Conservation (phyloP, 2,329 filamentous ascomycete species). For the Fusarium nanum region DNA sequence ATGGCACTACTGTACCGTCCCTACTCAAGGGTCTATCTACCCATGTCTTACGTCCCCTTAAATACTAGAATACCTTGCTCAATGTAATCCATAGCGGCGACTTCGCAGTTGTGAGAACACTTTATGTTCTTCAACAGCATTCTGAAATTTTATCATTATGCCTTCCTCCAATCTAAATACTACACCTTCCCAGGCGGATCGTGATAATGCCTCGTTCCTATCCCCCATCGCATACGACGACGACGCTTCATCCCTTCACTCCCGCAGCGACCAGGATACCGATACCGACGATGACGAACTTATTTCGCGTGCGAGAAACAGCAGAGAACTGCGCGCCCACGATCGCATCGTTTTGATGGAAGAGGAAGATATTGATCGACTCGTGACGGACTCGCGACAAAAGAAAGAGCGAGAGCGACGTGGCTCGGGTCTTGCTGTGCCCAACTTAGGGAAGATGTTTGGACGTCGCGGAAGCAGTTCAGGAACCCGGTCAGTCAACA, state of each 20-base stretch:
- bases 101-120: conserved; percentile 22
- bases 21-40: neutral
- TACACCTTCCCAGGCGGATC: conserved; percentile 33
- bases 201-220: conserved; percentile 63
- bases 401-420: conserved; percentile 63
- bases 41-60: conserved; percentile 40
- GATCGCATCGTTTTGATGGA: conserved; percentile 79
- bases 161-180: conserved; percentile 41
- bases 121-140: conserved; percentile 36
- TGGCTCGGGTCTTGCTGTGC: conserved; percentile 62
- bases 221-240: conserved; percentile 74
- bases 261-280: conserved; percentile 77
- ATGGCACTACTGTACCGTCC: neutral
- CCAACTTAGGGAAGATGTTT: conserved; percentile 62
- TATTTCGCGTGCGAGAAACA: conserved; percentile 72
- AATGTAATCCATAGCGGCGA: conserved; percentile 15
- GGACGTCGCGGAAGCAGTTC: conserved; percentile 53
- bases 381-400: conserved; percentile 65
- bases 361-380: conserved; percentile 75
- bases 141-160: conserved; percentile 35
- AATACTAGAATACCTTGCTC: conserved; percentile 24
- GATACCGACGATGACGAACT: conserved; percentile 82
- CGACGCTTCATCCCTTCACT: conserved; percentile 74
- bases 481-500: conserved; percentile 52
- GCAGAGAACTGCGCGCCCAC: conserved; percentile 75